These are phyloP conservation scores for Ophiosphaerella narmari DNA, from an alignment of 2,329 filamentous ascomycete genomes.

Conservation along the genomic window DNA sequence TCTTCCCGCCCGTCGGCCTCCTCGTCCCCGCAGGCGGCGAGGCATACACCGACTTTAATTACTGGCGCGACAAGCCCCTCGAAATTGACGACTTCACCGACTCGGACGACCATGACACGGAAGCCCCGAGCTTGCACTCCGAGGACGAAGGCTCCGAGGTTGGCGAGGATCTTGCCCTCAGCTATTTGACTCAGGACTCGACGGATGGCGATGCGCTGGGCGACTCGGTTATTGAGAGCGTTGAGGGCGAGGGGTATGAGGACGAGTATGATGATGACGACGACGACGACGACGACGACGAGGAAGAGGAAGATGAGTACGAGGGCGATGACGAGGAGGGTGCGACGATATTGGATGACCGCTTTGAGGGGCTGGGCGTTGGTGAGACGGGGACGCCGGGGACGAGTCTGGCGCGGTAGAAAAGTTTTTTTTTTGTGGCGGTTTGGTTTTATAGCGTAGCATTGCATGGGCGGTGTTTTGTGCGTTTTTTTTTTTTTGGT, in stretches of 20 bases:
- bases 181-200: conserved; percentile 60
- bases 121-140: conserved; percentile 48
- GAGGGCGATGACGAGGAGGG: conserved; percentile 22
- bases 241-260: conserved; percentile 47
- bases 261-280: conserved; percentile 29
- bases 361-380: conserved; percentile 17
- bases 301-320: conserved; percentile 26
- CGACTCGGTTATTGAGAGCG: conserved; percentile 57
- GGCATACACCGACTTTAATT: conserved; percentile 95
- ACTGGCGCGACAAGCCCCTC: conserved; percentile 85
- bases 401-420: conserved; percentile 16
- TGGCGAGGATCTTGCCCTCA: conserved; percentile 57
- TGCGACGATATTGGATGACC: not conserved
- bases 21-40: conserved; percentile 89
- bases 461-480: not conserved
- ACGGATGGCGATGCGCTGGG: conserved; percentile 52
- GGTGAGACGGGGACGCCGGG: conserved; percentile 21
- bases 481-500: too few species aligned
- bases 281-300: conserved; percentile 28
- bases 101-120: conserved; percentile 61
- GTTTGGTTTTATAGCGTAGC: conserved; percentile 17
- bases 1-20: conserved; percentile 89
- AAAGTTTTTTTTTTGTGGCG: too few species aligned
- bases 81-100: conserved; percentile 88
- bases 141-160: conserved; percentile 58